phyloP scores from a whole-genome alignment of 176 grass and related monocot genomes.

The Cymbopogon citratus region DNA sequence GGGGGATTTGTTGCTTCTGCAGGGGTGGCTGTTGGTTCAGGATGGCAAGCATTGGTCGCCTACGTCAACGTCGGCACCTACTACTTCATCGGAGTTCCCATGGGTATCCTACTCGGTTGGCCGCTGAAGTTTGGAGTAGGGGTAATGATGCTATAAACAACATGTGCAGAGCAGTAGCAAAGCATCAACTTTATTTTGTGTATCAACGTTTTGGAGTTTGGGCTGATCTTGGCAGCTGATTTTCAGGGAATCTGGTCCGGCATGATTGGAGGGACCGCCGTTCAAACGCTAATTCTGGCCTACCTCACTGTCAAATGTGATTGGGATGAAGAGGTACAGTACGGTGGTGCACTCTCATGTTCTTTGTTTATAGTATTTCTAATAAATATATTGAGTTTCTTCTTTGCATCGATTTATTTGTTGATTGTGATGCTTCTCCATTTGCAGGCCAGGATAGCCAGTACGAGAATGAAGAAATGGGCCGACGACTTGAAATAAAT shows the following conservation, averaged over 20 bases:
- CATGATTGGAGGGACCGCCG: conserved; percentile 48
- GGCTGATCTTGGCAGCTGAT: background rate
- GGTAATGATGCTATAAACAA: conserved; percentile 21
- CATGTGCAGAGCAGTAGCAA: background rate
- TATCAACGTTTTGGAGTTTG: background rate
- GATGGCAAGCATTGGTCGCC: conserved; percentile 53
- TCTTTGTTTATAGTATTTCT: background rate
- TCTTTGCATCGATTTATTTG: background rate
- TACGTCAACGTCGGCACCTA: conserved; percentile 63
- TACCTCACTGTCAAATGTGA: conserved; percentile 46
- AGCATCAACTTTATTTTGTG: background rate
- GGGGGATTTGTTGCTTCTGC: background rate
- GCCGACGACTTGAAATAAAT: background rate
- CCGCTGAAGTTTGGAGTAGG: conserved; percentile 32
- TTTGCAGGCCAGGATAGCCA: background rate
- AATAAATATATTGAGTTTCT: background rate
- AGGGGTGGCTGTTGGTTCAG: conserved; percentile 63
- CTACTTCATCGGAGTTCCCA: conserved; percentile 53
- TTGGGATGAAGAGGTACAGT: conserved; percentile 43
- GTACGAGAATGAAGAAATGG: background rate
- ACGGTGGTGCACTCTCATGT: background rate
- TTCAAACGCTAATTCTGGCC: conserved; percentile 43
- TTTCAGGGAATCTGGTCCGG: conserved; percentile 65
- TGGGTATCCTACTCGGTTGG: conserved; percentile 46
- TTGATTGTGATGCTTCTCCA: background rate